A percentile compares a stretch with the other conserved stretches of the same genome.
phyloP scores from a whole-genome alignment of 768 basidiomycete genomes.

The Suillus ampliporus region DNA sequence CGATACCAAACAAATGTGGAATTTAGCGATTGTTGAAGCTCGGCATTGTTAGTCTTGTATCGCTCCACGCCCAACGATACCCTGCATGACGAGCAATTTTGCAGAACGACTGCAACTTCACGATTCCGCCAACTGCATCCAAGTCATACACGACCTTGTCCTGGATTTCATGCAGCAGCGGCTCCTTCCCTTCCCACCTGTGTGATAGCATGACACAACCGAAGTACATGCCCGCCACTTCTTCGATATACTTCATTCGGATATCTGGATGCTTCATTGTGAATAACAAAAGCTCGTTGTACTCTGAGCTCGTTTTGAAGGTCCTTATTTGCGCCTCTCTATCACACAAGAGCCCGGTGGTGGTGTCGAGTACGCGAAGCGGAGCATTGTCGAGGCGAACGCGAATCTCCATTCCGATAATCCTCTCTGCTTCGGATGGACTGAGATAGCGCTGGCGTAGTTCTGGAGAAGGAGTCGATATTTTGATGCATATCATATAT shows the following conservation, averaged over 20 bases:
- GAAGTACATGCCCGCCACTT: not conserved
- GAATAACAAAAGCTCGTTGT: not conserved
- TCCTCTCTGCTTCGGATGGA: not conserved
- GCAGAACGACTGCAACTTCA: not conserved
- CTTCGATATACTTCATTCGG: not conserved
- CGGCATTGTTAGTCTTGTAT: conserved; percentile 18
- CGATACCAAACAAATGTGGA: not conserved
- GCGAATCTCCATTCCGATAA: not conserved
- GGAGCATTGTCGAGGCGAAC: not conserved
- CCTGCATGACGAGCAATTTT: not conserved
- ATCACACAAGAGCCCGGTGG: not conserved
- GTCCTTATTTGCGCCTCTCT: not conserved
- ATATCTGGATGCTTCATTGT: not conserved
- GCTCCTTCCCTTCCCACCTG: conserved; percentile 10
- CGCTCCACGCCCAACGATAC: not conserved
- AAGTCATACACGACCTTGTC: not conserved
- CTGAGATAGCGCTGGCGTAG: not conserved
- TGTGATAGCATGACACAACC: conserved; percentile 6
- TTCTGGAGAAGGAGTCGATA: not conserved
- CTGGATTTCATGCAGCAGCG: conserved; percentile 4
- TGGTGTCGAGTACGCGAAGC: not conserved
- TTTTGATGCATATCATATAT: not conserved
- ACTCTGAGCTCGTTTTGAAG: not conserved
- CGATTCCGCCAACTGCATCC: not conserved
- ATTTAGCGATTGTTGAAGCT: conserved; percentile 12